Conservation (phyloP, 1,284 basidiomycete species). For the Exobasidium cylindrosporum region DNA sequence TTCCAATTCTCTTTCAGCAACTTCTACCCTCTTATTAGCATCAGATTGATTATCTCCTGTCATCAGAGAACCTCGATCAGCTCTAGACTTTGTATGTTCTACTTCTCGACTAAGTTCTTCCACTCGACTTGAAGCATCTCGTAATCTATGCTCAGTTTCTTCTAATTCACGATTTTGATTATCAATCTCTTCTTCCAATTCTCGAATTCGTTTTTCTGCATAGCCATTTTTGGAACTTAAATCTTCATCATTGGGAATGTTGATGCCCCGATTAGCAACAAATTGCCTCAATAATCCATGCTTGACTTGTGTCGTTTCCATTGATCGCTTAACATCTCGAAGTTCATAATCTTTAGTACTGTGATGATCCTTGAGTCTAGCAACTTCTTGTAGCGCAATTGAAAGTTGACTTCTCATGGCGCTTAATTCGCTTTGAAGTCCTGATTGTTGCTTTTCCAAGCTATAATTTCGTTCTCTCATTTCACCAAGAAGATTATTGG, state of each 20-base stretch:
- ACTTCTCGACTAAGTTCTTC: constrained; percentile 47
- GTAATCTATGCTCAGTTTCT: constrained; percentile 46
- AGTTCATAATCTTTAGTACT: constrained; percentile 64
- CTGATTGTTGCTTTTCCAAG: constrained; percentile 69
- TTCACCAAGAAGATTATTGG: constrained; percentile 63
- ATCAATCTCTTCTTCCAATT: constrained; percentile 51
- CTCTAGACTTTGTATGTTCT: constrained; percentile 55
- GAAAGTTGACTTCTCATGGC: constrained; percentile 75
- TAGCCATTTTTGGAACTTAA: constrained; percentile 40
- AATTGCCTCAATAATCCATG: constrained; percentile 78
- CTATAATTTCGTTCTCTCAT: constrained; percentile 65
- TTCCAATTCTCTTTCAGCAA: constrained; percentile 48
- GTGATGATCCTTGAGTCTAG: constrained; percentile 62
- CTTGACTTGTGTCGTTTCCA: constrained; percentile 72
- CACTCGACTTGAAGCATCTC: constrained; percentile 43
- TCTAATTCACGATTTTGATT: constrained; percentile 34
- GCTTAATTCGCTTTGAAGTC: constrained; percentile 73
- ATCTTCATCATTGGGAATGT: constrained; percentile 50
- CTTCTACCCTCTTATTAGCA: constrained; percentile 63
- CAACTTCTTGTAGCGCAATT: constrained; percentile 69
- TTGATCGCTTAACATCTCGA: constrained; percentile 67
- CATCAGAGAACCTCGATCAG: constrained; percentile 43
- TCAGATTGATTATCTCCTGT: constrained; percentile 62
- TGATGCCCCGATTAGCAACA: constrained; percentile 69
- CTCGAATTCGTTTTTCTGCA: constrained; percentile 40